phyloP scores from a whole-genome alignment of 495 filamentous ascomycete species.

The Xylaria palmicola region DNA sequence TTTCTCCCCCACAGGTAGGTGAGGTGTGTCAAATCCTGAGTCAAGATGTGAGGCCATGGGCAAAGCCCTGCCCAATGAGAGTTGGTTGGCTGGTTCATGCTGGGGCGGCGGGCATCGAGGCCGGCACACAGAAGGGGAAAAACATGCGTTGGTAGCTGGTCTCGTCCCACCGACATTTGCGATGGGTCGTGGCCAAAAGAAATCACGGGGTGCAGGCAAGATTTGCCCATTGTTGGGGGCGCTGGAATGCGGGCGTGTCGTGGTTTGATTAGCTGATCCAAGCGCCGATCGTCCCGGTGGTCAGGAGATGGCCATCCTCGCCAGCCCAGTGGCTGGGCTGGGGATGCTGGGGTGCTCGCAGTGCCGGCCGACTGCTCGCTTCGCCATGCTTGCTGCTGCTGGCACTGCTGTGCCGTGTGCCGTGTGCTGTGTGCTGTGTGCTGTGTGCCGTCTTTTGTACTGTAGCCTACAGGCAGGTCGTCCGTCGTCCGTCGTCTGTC shows the following conservation, averaged over 20 bases:
- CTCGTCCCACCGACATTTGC: neutral
- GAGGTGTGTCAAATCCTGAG: too few relatives aligned
- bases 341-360: too few relatives aligned
- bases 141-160: neutral
- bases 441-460: too few relatives aligned
- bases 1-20: too few relatives aligned
- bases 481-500: too few relatives aligned
- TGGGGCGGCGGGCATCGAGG: neutral
- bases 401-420: too few relatives aligned
- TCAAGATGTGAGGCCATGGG: too few relatives aligned
- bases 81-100: neutral
- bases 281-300: constrained; percentile 4
- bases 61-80: neutral
- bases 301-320: constrained; percentile 1
- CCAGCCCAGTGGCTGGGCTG: neutral
- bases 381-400: too few relatives aligned
- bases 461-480: too few relatives aligned
- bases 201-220: constrained; percentile 9
- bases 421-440: too few relatives aligned
- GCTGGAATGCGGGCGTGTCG: constrained; percentile 16
- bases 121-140: neutral
- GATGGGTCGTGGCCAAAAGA: neutral
- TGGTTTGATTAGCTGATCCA: constrained; percentile 17
- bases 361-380: too few relatives aligned
- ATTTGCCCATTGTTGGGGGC: neutral